phyloP scores from a whole-genome alignment of 202 grass and related monocot species.

The Panicum virgatum region DNA sequence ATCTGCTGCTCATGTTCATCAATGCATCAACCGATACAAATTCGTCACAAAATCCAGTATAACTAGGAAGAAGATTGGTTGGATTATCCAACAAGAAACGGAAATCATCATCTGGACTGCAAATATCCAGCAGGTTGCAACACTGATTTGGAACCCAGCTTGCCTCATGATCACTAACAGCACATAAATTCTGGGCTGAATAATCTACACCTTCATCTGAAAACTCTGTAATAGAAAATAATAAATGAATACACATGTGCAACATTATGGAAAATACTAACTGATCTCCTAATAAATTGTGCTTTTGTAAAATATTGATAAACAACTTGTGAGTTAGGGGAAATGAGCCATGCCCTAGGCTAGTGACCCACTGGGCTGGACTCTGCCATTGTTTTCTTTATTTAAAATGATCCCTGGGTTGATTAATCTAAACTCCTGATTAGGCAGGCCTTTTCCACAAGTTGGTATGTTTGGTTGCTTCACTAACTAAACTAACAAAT shows the following conservation, averaged over 20 bases:
- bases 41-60: conserved; percentile 47
- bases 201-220: conserved; percentile 37
- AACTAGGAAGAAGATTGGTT: conserved; percentile 39
- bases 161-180: conserved; percentile 44
- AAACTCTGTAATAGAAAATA: conserved; percentile 34
- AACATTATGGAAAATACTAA: not conserved
- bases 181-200: conserved; percentile 34
- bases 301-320: not conserved
- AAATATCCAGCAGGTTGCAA: conserved; percentile 59
- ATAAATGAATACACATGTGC: conserved; percentile 12
- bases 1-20: conserved; percentile 45
- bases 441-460: not conserved
- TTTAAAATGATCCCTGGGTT: not conserved
- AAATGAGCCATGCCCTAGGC: not conserved
- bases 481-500: conserved; percentile 7
- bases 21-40: conserved; percentile 48
- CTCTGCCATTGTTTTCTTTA: not conserved
- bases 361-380: not conserved
- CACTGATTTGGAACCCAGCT: conserved; percentile 43
- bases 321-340: not conserved
- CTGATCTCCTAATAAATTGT: not conserved
- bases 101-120: conserved; percentile 43
- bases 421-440: not conserved
- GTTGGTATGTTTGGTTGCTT: not conserved
- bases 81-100: conserved; percentile 53